These are phyloP conservation scores for Diaporthe batatas DNA, from an alignment of 2,329 filamentous ascomycete species.

Conservation along the genomic window DNA sequence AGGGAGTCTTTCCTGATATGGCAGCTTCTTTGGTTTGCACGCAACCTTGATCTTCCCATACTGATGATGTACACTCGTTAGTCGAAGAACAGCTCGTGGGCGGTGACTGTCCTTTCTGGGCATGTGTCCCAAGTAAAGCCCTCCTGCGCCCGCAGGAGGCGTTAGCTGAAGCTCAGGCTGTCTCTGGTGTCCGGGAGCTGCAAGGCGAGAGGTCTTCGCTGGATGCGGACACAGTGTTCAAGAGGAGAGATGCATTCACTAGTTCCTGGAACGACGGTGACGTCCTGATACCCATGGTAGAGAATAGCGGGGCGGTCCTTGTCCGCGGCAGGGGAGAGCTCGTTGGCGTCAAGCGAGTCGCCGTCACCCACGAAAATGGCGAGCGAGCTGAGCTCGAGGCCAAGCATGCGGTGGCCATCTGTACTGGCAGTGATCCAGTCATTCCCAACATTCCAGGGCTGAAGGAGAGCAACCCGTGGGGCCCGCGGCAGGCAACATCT, in stretches of 20 bases:
- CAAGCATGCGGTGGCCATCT: background rate
- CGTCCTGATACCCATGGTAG: background rate
- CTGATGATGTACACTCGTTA: background rate
- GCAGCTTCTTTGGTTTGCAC: rapidly evolving
- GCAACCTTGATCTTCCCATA: background rate
- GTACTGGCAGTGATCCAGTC: background rate
- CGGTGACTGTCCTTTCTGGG: slow-evolving; percentile 13
- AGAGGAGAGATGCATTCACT: background rate
- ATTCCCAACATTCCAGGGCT: background rate
- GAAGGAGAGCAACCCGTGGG: slow-evolving; percentile 4
- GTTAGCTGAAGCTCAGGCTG: background rate
- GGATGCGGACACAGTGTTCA: background rate
- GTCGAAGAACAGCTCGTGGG: slow-evolving; percentile 2
- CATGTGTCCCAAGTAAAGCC: slow-evolving; percentile 5
- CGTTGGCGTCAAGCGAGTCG: slow-evolving; percentile 2
- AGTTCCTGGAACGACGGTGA: background rate
- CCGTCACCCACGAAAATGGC: background rate
- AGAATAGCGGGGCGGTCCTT: background rate
- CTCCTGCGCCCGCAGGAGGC: slow-evolving; percentile 5
- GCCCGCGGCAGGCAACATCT: slow-evolving; percentile 7
- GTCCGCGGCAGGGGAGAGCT: background rate
- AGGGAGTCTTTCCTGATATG: background rate
- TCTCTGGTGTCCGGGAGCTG: background rate
- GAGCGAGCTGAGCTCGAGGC: background rate
- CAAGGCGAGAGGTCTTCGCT: background rate